Conservation (phyloP, 2,329 filamentous ascomycete genomes). For the Colletotrichum sp. region DNA sequence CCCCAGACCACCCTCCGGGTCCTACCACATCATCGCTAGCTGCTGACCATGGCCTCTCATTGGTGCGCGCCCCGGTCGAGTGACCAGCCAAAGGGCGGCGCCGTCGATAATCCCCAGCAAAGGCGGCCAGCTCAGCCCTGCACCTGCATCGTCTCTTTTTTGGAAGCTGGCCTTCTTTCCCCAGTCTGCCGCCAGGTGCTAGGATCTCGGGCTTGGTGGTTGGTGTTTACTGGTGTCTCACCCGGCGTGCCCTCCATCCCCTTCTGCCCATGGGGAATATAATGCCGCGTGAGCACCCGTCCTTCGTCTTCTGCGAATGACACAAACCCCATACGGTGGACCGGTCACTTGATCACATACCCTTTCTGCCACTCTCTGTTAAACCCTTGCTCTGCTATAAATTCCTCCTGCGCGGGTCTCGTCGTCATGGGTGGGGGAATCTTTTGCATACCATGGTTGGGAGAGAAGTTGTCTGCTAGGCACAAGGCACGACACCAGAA, state of each 20-base stretch:
- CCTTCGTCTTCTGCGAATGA: neutral
- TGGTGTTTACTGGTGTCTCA: constrained; percentile 6
- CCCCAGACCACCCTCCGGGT: neutral
- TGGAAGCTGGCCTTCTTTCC: neutral
- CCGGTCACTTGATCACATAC: constrained; percentile 17
- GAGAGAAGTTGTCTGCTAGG: neutral
- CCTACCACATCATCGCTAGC: neutral
- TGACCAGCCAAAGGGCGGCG: constrained; percentile 12
- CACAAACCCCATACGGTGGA: neutral
- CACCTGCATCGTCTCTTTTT: constrained; percentile 3
- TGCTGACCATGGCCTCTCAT: neutral
- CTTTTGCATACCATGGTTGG: constrained; percentile 3
- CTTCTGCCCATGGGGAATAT: constrained; percentile 9
- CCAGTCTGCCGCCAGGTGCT: neutral
- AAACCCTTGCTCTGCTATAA: neutral
- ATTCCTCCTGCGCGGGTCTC: neutral
- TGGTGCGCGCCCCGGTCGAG: constrained; percentile 13
- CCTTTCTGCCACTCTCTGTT: neutral
- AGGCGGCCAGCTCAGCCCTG: constrained; percentile 14
- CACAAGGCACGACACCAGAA: constrained; percentile 3
- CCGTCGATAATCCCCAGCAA: constrained; percentile 5
- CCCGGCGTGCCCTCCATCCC: neutral
- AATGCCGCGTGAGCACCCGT: constrained; percentile 19
- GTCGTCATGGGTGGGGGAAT: constrained; percentile 10
- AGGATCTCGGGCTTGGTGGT: neutral